phyloP scores from a whole-genome alignment of 371 early-diverging fungal genomes.

The Paraphysoderma sedebokerense region DNA sequence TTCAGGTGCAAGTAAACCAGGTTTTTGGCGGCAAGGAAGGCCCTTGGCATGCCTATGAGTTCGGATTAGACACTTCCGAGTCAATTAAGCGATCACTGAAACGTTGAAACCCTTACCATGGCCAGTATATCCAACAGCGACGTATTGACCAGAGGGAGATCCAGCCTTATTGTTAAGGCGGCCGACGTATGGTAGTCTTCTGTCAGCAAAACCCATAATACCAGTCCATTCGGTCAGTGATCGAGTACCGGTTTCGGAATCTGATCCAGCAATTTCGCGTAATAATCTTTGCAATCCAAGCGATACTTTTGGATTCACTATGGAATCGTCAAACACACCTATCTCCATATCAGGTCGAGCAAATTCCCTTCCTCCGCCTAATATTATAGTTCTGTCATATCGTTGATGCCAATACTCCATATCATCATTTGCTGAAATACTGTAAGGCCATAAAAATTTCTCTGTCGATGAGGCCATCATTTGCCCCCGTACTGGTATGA shows the following conservation, averaged over 20 bases:
- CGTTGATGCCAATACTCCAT: not conserved
- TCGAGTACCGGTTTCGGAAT: no score
- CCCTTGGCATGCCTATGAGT: no score
- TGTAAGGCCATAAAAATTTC: not conserved
- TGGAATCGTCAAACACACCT: not conserved
- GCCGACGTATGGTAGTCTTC: not conserved
- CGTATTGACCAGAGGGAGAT: not conserved
- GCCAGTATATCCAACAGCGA: not conserved
- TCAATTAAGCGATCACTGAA: no score
- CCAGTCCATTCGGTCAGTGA: not conserved
- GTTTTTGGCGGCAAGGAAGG: not conserved
- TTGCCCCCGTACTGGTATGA: not conserved
- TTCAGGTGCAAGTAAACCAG: not conserved
- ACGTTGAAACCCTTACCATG: no score
- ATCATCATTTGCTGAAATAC: not conserved
- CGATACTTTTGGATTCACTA: not conserved
- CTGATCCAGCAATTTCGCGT: no score
- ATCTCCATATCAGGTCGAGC: not conserved
- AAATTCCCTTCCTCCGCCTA: conserved; percentile 1
- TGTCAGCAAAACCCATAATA: not conserved
- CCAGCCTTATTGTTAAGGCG: not conserved
- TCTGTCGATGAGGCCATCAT: not conserved
- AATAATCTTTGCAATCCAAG: not conserved
- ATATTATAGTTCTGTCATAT: not conserved
- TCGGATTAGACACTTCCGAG: no score